Evolutionary conservation across 306 rosid genomes (phyloP), one percentile per base, ranked within the genome.

Genomic region (Hylodesmum podocarpum): DNA sequence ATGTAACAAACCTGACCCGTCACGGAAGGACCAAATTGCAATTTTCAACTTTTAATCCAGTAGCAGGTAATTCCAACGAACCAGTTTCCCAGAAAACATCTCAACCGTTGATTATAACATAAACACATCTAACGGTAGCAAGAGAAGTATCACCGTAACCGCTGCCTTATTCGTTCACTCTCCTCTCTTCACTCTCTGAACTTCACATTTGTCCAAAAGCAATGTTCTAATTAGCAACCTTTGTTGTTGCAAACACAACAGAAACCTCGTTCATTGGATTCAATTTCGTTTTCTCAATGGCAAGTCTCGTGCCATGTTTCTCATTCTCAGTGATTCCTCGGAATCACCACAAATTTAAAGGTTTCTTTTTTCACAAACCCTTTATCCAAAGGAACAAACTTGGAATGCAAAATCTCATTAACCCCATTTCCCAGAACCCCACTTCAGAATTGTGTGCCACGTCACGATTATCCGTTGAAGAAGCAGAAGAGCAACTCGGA

Each of bases 381-480:
- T 78, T 47, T 22, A 9, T 9, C 37, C 83, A 81, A 63, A 88
- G 72, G 66, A 86, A 21, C 8, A 70, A 43, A 34, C 39, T 78
- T 65, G 66, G 76, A 70, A 46, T 44, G 39, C 86, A 82, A 21
- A 73, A 53, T 58, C 58, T 61, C 27, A 0, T 10, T 0, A 47
- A 6, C 49, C 66, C 67, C 58, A 70, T 34, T 14, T 84, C 12
- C 58, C 77, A n/a, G 59, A 82, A 75, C 66, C 57, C 54, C 72
- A 14, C 72, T 71, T 50, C 70, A 40, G 86, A 73, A 76, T 49
- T 83, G 31, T 64, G 69, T 22, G 92, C 92, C 59, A 66, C 82
- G 3, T 87, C 92, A 1, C 75, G 78, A 6, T 73, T 83, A n/a
- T 87, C 93, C 36, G 25, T 80, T 13, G 85, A 85, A 72, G 81